Conservation (phyloP, 768 basidiomycete genomes). For the Suillus americanus region DNA sequence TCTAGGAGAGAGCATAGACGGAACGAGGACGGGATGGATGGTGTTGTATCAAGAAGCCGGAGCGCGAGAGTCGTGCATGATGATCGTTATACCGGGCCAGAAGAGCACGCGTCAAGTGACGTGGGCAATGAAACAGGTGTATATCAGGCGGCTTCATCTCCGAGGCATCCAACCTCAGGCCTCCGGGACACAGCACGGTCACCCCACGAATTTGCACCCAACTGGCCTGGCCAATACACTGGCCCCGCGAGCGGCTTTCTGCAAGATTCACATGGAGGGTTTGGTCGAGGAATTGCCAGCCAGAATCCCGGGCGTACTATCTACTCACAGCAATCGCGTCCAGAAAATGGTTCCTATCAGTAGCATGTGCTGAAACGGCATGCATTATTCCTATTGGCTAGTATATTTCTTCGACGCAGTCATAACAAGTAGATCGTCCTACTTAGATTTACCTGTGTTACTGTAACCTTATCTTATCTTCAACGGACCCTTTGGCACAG, state of each 20-base stretch:
- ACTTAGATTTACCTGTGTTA: not conserved
- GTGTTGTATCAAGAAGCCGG: constrained; percentile 29
- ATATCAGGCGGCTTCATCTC: constrained; percentile 18
- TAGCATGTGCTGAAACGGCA: constrained; percentile 13
- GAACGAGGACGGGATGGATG: constrained; percentile 16
- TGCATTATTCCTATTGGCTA: not conserved
- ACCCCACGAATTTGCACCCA: constrained; percentile 20
- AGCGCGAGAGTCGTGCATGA: constrained; percentile 29
- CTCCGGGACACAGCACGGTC: constrained; percentile 7
- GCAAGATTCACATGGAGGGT: constrained; percentile 40
- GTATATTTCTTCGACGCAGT: not conserved
- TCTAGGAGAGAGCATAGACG: constrained; percentile 24
- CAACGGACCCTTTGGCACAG: not conserved
- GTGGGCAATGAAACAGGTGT: constrained; percentile 23
- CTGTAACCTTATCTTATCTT: not conserved
- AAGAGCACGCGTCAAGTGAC: constrained; percentile 21
- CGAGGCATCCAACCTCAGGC: constrained; percentile 17
- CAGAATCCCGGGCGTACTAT: constrained; percentile 63
- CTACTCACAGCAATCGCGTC: constrained; percentile 50
- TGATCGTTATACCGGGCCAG: constrained; percentile 15
- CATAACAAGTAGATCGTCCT: not conserved
- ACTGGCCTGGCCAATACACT: constrained; percentile 40
- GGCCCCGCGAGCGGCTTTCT: constrained; percentile 53
- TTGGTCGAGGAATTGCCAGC: constrained; percentile 34
- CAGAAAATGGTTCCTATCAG: constrained; percentile 32